Evolutionary conservation across 176 grass and related monocot species (phyloP).

Genomic region (Lolium perenne): DNA sequence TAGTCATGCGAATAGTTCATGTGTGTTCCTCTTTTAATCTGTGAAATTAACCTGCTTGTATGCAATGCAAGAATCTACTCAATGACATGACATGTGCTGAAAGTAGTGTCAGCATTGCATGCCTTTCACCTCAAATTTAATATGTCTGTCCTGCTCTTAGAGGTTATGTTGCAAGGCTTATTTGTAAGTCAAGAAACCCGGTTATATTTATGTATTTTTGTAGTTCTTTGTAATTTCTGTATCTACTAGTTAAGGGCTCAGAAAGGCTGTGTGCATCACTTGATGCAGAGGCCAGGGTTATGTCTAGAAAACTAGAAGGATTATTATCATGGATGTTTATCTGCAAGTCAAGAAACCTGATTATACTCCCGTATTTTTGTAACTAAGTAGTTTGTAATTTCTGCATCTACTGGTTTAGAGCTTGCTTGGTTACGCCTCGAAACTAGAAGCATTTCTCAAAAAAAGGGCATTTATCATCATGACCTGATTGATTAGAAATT

Average conservation of each 20-base stretch:
- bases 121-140: not conserved
- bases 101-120: not conserved
- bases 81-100: not conserved
- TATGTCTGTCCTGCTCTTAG: not conserved
- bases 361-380: no score
- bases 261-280: no score
- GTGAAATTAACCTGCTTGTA: constrained; percentile 12
- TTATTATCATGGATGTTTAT: no score
- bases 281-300: no score
- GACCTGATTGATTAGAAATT: not conserved
- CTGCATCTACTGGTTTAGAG: no score
- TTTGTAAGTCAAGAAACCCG: not conserved
- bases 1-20: not conserved
- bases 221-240: not conserved
- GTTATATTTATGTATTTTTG: not conserved
- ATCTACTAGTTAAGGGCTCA: not conserved
- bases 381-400: no score
- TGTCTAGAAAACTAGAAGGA: no score
- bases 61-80: constrained; percentile 5
- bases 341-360: no score
- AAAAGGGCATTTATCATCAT: not conserved
- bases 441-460: not conserved
- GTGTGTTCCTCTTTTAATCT: not conserved
- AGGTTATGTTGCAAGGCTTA: not conserved
- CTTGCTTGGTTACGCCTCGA: not conserved